phyloP scores from a whole-genome alignment of 129 eudicot species.

The Apium graveolens region DNA sequence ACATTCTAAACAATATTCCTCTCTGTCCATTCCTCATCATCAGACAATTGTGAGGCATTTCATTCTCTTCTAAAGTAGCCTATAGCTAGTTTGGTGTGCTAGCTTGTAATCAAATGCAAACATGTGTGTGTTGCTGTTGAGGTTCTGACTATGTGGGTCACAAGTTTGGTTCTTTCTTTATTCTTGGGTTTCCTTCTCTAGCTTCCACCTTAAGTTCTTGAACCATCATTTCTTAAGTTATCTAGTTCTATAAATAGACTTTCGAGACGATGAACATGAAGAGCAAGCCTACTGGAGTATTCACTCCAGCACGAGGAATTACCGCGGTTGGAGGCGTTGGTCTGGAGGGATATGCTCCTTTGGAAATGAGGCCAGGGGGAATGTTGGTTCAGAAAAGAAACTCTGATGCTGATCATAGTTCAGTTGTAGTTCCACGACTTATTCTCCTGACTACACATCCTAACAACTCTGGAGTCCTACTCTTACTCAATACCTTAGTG shows the following conservation, averaged over 20 bases:
- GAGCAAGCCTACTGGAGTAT: conserved; percentile 33
- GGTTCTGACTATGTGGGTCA: conserved; percentile 33
- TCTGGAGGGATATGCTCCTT: conserved; percentile 29
- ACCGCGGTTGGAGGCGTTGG: conserved; percentile 25
- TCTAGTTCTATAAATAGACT: not conserved
- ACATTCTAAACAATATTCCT: conserved; percentile 1
- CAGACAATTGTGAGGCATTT: not conserved
- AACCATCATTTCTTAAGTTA: not conserved
- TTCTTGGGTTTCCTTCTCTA: conserved; percentile 49
- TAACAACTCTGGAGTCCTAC: no score
- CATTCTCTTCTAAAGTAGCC: conserved; percentile 1
- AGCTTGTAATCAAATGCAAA: conserved; percentile 1
- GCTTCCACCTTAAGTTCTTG: conserved; percentile 58
- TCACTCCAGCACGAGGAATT: conserved; percentile 24
- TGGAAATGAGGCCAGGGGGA: conserved; percentile 85
- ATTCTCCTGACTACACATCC: no score
- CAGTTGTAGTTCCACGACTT: conserved; percentile 33
- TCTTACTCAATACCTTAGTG: no score
- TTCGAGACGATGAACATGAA: conserved; percentile 43
- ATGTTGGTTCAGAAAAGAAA: conserved; percentile 90
- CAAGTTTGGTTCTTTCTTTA: conserved; percentile 62
- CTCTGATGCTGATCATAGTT: conserved; percentile 51
- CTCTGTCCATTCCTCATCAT: conserved; percentile 1
- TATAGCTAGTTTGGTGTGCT: conserved; percentile 10
- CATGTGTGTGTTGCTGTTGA: not conserved